A percentile compares a stretch with the other conserved stretches of the same genome.
Evolutionary conservation across 1,284 basidiomycete genomes (phyloP).

Genomic region (Malassezia globosa): DNA sequence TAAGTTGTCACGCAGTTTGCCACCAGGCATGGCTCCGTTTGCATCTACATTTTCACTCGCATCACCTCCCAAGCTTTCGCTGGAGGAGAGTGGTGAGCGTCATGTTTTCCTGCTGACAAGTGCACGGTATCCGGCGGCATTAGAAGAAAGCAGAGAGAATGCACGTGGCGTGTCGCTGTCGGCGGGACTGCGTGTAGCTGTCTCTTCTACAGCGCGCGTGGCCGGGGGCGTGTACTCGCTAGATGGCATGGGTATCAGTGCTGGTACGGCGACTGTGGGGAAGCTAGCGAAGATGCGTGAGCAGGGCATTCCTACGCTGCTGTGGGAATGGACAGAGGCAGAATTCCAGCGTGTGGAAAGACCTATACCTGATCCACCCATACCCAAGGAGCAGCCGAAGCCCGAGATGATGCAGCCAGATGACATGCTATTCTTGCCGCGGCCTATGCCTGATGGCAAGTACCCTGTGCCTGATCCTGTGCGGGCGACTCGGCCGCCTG

Average conservation of each 20-base stretch:
- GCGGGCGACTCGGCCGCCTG: neutral
- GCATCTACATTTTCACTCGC: neutral
- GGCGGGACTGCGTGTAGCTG: neutral
- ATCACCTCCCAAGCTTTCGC: neutral
- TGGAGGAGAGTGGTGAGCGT: slow-evolving; percentile 7
- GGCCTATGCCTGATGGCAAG: neutral
- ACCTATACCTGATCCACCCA: slow-evolving; percentile 2
- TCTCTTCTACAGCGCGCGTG: neutral
- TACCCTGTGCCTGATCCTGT: slow-evolving; percentile 2
- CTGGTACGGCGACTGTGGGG: neutral
- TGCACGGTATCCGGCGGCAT: slow-evolving; percentile 1
- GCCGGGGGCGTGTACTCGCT: slow-evolving; percentile 8
- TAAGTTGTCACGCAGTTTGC: neutral
- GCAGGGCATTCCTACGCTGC: neutral
- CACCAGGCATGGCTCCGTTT: neutral
- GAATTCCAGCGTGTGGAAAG: neutral
- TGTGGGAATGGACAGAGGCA: neutral
- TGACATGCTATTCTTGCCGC: neutral
- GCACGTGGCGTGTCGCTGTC: slow-evolving; percentile 5
- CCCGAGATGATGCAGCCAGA: neutral
- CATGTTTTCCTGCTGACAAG: slow-evolving; percentile 3
- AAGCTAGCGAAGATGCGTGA: slow-evolving; percentile 1
- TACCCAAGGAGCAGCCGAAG: neutral
- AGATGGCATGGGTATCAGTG: neutral
- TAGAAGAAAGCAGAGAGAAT: neutral